Evolutionary conservation across 2,329 filamentous ascomycete species (phyloP), one percentile per base, ranked within the genome.

Genomic region (Ophiosphaerella narmari): DNA sequence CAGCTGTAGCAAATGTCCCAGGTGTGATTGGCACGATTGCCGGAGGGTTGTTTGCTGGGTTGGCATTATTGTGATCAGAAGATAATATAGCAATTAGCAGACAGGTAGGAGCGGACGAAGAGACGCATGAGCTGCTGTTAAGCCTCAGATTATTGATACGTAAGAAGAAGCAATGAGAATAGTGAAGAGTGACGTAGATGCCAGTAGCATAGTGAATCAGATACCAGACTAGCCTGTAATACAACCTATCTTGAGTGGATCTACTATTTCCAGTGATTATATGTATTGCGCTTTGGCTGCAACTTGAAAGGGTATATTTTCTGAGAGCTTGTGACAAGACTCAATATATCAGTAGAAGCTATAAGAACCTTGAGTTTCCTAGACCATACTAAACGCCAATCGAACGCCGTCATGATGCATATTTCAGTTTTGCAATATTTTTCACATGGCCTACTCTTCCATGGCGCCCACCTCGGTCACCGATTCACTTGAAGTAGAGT

Each of bases 391-490:
- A 12, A 65, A 66, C 58, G 60, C 61, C 63, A 46, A 43, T 24
- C 40, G 42, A 65, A 66, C 61, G 61, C 63, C 63, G 45, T 60
- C 53, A 50, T 58, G 40, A 63, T 66, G 61, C 60, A 59, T 54
- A 18, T 38, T 31, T 38, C 24, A 34, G 13, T 47, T 43, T 40
- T 14, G 11, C 23, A 18, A 21, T n/a, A 16, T 37, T 35, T 35
- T 35, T 21, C 33, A 16, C 16, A 26, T 29, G 4, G 13, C 32
- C 43, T 74, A 78, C 55, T 77, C 74, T 50, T 78, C 75, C 71
- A 75, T 77, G 7, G 74, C 74, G 16, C 71, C 73, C 1, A 85
- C 75, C 65, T 86, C 82, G 5, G 81, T 88, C 1, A 72, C 66
- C 14, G 58, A 52, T 56, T 72, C 69, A 4, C 49, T 65, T 24